A percentile compares a stretch with the other conserved stretches of the same genome.
Conservation (phyloP, 164 flowering plant species). For the Paratinospora sagittata region DNA sequence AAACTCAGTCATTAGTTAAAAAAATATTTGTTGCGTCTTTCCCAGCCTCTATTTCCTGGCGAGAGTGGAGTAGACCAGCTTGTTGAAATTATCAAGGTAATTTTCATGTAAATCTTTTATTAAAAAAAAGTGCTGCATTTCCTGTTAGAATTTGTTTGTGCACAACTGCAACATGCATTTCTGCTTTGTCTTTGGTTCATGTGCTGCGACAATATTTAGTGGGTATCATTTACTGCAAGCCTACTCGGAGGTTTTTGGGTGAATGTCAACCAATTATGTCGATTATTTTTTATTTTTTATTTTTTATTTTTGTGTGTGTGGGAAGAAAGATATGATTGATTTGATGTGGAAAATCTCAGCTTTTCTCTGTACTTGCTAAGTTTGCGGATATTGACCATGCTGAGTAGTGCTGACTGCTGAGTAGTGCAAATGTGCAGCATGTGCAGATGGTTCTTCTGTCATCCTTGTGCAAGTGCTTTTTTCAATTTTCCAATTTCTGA, state of each 20-base stretch:
- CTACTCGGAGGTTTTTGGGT: not conserved
- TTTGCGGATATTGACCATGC: not conserved
- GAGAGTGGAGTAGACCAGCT: constrained; percentile 65
- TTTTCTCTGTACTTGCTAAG: not conserved
- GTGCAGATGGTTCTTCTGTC: not conserved
- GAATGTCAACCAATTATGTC: not conserved
- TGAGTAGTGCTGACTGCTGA: too few relatives aligned
- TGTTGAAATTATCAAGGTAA: constrained; percentile 57
- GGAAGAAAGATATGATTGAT: not conserved
- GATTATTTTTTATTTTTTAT: not conserved
- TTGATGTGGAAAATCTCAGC: not conserved
- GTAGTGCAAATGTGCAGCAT: not conserved
- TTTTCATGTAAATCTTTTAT: not conserved
- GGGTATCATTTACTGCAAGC: not conserved
- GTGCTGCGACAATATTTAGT: not conserved
- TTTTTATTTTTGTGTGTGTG: not conserved
- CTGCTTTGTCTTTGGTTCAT: not conserved
- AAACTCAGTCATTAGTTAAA: not conserved
- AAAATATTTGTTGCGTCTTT: constrained; percentile 3
- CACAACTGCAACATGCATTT: not conserved
- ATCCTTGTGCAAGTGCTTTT: not conserved
- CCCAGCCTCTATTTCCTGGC: constrained; percentile 62
- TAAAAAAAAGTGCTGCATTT: not conserved
- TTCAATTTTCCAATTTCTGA: not conserved
- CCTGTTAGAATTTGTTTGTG: not conserved